These are phyloP conservation scores for Corchorus olitorius DNA, from an alignment of 345 rosid genomes.

Conservation along the genomic window DNA sequence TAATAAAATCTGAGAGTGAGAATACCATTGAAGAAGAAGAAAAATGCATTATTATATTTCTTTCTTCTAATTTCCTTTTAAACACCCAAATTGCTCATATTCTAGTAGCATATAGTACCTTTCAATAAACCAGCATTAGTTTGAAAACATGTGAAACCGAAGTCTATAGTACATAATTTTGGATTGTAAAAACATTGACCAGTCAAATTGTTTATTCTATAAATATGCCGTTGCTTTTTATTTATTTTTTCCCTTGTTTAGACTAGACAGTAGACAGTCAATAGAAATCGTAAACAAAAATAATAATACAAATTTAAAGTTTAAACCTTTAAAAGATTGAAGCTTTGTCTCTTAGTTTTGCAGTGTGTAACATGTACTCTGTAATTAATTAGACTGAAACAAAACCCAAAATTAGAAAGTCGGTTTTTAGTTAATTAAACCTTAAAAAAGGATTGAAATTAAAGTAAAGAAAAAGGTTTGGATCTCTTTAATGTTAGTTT, in stretches of 20 bases:
- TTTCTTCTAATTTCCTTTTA: no score
- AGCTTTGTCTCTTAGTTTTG: no score
- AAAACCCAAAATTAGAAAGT: neutral
- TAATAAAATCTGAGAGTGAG: no score
- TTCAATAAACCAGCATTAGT: neutral
- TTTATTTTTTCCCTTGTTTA: neutral
- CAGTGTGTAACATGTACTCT: neutral
- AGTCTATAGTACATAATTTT: neutral
- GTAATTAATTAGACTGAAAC: conserved; percentile 1
- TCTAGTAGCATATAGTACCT: neutral
- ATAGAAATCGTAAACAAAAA: neutral
- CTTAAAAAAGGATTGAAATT: neutral
- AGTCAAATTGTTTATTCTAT: conserved; percentile 5
- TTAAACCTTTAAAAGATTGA: no score
- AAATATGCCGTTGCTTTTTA: neutral
- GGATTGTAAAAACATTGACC: conserved; percentile 20
- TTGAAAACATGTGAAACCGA: conserved; percentile 9
- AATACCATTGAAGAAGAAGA: no score
- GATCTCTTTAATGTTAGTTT: no score
- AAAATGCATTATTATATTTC: no score
- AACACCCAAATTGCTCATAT: no score
- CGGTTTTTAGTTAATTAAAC: neutral
- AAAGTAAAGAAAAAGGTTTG: neutral
- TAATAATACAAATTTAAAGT: no score
- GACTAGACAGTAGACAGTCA: neutral